phyloP scores from a whole-genome alignment of 2,329 filamentous ascomycete genomes.

The Chaetomium olivaceum region DNA sequence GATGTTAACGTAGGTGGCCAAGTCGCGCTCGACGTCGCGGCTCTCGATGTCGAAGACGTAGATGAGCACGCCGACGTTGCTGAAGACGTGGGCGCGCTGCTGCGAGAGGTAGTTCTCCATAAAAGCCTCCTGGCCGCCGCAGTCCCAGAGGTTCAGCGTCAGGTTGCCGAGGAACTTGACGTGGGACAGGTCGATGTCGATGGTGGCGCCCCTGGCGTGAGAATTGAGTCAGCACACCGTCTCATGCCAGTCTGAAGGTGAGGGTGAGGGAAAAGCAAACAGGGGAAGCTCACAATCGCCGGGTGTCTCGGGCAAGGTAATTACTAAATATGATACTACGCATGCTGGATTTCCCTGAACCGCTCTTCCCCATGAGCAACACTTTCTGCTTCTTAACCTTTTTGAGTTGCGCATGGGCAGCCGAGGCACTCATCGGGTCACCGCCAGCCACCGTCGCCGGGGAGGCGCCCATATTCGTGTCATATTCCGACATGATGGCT shows the following conservation, averaged over 20 bases:
- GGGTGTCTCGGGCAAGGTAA: constrained; percentile 94
- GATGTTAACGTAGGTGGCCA: constrained; percentile 88
- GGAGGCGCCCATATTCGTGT: constrained; percentile 20
- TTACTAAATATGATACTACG: constrained; percentile 98
- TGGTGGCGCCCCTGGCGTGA: constrained; percentile 74
- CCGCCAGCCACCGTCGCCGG: constrained; percentile 7
- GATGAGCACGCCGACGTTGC: constrained; percentile 92
- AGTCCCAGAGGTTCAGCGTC: constrained; percentile 97
- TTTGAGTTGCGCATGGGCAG: constrained; percentile 44
- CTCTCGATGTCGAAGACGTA: constrained; percentile 99
- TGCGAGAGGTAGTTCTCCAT: constrained; percentile 98
- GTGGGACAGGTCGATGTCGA: constrained; percentile 97
- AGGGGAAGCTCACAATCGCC: constrained; percentile 61
- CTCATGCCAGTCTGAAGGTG: not conserved
- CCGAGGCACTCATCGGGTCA: constrained; percentile 6
- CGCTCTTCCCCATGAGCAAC: constrained; percentile 89
- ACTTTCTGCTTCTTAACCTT: constrained; percentile 85
- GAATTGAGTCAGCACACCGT: not conserved
- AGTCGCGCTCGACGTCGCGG: constrained; percentile 87
- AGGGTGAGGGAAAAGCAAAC: not conserved
- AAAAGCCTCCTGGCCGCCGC: constrained; percentile 96
- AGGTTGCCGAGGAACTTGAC: constrained; percentile 98
- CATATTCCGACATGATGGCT: constrained; percentile 28
- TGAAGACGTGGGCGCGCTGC: constrained; percentile 94
- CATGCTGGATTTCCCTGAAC: constrained; percentile 98